Evolutionary conservation across 2,329 filamentous ascomycete genomes (phyloP), one percentile per base, ranked within the genome.

Genomic region (Chaetomiaceae sp.): DNA sequence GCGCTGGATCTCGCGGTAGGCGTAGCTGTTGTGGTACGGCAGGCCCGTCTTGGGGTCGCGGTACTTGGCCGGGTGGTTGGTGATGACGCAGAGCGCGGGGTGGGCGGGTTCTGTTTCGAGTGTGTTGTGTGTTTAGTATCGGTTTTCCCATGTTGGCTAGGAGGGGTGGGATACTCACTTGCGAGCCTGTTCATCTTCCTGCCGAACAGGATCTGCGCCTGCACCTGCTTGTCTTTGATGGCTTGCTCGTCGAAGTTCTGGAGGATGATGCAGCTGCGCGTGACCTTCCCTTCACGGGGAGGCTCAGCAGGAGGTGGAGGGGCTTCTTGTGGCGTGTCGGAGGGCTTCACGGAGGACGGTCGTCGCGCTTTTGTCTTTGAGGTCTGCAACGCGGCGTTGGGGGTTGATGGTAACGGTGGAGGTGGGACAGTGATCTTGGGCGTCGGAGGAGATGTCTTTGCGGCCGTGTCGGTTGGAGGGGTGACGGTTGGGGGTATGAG

Each of bases 31-130:
- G 56, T 82, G 79, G 68, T 92, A 99, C 1, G 85, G 82, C 14
- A 97, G 76, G 0, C 88, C 87, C 0, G 92, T 97, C 59, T 81
- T 79, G 0, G 90, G 89, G 66, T 99, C 93, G 20, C 84, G 81
- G 68, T 95, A 97, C 48, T 82, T 82, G 12, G 92, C 93, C 4
- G 85, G 81, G 47, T 85, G 80, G 62, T 85, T 86, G 1, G 89
- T 96, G 64, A 97, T 91, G 43, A 84, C 85, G 67, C 93, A 99
- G 27, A 85, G 73, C 14, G 78, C 71, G 1, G 68, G 64, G 13
- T 76, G 71, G 3, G 75, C 64, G 16, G 76, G 78, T 62, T 81
- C 77, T 80, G 42, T 33, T n/a, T 12, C 8, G 7, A n/a, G 9
- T 12, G 8, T 13, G 46, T 55, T 43, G 46, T 66, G 27, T 64